Percentiles rank a stretch among this genome's conserved stretches.
Evolutionary conservation across 2,329 filamentous ascomycete species (phyloP).

Genomic region (Tolypocladium tundrense): DNA sequence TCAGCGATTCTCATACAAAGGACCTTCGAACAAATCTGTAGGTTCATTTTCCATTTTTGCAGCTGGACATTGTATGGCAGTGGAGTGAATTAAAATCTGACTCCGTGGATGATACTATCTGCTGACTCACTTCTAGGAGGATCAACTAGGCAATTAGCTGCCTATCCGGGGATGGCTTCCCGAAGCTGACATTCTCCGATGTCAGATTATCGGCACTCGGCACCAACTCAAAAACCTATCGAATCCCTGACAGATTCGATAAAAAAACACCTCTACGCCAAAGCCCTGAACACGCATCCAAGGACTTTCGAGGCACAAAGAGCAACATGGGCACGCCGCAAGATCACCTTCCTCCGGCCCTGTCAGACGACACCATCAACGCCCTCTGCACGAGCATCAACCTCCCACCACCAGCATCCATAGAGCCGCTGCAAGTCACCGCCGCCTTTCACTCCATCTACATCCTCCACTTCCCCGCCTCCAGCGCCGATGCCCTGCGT

Average conservation of each 20-base stretch:
- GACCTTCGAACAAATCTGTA: no score
- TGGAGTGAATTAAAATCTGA: neutral
- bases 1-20: no score
- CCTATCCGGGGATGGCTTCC: neutral
- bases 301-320: no score
- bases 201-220: neutral
- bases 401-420: constrained; percentile 7
- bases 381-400: constrained; percentile 7
- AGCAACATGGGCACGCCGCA: constrained; percentile 2
- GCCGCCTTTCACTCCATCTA: constrained; percentile 17
- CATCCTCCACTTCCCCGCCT: constrained; percentile 8
- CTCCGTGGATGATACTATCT: neutral
- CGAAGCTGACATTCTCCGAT: neutral
- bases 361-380: constrained; percentile 7
- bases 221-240: no score
- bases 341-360: neutral
- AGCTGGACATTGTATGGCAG: no score
- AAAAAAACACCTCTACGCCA: no score
- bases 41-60: no score
- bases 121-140: neutral
- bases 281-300: no score
- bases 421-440: constrained; percentile 9
- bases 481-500: neutral
- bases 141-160: neutral
- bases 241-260: no score